These are phyloP conservation scores for Mitragyna speciosa DNA, from an alignment of 257 asterid genomes.

Conservation along the genomic window DNA sequence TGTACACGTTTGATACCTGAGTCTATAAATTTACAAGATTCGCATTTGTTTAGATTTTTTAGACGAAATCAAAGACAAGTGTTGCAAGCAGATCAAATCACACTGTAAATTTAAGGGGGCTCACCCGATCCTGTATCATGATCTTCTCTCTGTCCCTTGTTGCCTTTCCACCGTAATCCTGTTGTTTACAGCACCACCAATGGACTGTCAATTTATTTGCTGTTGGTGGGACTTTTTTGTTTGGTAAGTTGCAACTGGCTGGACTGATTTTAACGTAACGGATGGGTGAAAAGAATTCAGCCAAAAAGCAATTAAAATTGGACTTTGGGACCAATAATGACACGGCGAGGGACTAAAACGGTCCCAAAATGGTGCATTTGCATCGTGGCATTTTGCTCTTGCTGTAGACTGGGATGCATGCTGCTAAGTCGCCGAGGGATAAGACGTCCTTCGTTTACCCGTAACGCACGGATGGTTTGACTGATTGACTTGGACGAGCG, in stretches of 20 bases:
- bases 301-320: not conserved
- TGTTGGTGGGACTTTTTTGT: not conserved
- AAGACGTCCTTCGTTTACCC: slow-evolving; percentile 1
- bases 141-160: too few species aligned
- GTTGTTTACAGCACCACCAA: too few species aligned
- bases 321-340: not conserved
- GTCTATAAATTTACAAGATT: too few species aligned
- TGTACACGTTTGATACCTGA: too few species aligned
- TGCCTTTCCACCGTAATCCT: too few species aligned
- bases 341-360: not conserved
- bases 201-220: not conserved
- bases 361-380: not conserved
- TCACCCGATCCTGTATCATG: too few species aligned
- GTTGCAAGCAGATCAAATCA: too few species aligned
- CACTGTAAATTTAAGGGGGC: too few species aligned
- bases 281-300: not conserved
- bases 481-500: not conserved
- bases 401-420: not conserved
- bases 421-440: not conserved
- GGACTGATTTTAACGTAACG: not conserved
- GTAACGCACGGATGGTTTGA: slow-evolving; percentile 9
- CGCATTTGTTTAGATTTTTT: too few species aligned
- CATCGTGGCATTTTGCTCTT: not conserved
- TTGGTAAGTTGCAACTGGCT: not conserved
- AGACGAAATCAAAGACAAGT: too few species aligned